Evolutionary conservation across 2,329 filamentous ascomycete species (phyloP).

Genomic region (Leptographium flavum): DNA sequence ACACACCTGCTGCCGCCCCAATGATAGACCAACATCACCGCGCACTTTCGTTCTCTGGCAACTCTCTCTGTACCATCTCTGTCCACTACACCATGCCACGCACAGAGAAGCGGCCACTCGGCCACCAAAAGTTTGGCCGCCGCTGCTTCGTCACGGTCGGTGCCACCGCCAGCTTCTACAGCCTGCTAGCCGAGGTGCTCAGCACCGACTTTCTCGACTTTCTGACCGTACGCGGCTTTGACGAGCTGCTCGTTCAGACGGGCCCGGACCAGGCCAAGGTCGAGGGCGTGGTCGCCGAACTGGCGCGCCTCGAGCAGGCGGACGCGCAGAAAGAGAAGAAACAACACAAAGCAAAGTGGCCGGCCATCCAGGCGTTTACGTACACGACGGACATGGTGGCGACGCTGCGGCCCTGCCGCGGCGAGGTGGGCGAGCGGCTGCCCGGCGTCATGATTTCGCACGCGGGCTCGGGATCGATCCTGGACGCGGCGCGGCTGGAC

Average conservation of each 20-base stretch:
- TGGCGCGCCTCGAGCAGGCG: no score
- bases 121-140: conserved; percentile 13
- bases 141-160: conserved; percentile 79
- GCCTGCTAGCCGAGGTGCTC: conserved; percentile 54
- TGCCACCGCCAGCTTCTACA: conserved; percentile 71
- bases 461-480: conserved; percentile 80
- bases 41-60: no score
- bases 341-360: conserved; percentile 1
- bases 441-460: conserved; percentile 76
- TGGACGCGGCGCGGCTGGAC: conserved; percentile 63
- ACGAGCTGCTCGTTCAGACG: conserved; percentile 65
- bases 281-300: conserved; percentile 14
- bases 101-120: neutral
- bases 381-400: conserved; percentile 48
- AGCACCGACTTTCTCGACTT: conserved; percentile 45
- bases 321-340: no score
- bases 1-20: no score
- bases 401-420: conserved; percentile 43
- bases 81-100: no score
- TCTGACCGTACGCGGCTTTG: conserved; percentile 48
- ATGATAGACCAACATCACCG: neutral
- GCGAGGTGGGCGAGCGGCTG: conserved; percentile 23
- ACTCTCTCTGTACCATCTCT: no score
- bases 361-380: conserved; percentile 34
- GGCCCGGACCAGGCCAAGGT: conserved; percentile 53